Conservation (phyloP, 2,329 filamentous ascomycete species). For the Aureobasidium sp. region DNA sequence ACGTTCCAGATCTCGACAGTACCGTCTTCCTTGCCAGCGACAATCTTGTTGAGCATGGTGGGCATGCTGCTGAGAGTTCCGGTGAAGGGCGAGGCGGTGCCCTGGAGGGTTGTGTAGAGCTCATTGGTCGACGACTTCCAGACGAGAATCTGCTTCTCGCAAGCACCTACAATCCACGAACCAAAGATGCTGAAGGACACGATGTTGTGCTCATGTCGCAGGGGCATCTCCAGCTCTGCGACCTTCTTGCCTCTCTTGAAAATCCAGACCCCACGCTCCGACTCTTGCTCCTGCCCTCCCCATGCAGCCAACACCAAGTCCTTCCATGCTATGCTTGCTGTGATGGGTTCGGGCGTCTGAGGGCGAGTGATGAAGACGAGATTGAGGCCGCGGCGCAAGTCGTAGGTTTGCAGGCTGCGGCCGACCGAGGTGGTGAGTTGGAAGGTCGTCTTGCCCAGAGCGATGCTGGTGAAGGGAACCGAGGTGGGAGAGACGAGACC, state of each 20-base stretch:
- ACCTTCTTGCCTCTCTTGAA: conserved; percentile 87
- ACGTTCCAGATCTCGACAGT: conserved; percentile 97
- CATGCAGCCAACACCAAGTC: conserved; percentile 84
- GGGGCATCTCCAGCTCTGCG: conserved; percentile 63
- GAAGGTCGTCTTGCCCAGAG: conserved; percentile 88
- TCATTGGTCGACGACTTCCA: conserved; percentile 81
- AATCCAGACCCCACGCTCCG: conserved; percentile 70
- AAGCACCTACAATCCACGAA: conserved; percentile 81
- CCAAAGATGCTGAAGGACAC: conserved; percentile 76
- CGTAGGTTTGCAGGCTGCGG: conserved; percentile 87
- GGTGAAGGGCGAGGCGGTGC: conserved; percentile 58
- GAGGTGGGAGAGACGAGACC: conserved; percentile 85
- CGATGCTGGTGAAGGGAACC: conserved; percentile 83
- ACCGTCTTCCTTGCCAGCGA: conserved; percentile 80
- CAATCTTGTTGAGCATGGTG: conserved; percentile 92
- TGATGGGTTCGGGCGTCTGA: conserved; percentile 78
- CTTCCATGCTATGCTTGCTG: conserved; percentile 81
- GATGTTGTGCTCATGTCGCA: conserved; percentile 62
- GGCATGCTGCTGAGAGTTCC: conserved; percentile 81
- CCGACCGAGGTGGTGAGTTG: conserved; percentile 96
- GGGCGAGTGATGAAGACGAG: conserved; percentile 90
- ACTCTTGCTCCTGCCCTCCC: conserved; percentile 54
- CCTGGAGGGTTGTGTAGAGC: conserved; percentile 77
- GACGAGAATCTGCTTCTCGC: conserved; percentile 69
- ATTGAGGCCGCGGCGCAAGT: conserved; percentile 80